Base-by-base conservation (phyloP, 2,329 filamentous ascomycete genomes). In the Fusarium siculi region DNA sequence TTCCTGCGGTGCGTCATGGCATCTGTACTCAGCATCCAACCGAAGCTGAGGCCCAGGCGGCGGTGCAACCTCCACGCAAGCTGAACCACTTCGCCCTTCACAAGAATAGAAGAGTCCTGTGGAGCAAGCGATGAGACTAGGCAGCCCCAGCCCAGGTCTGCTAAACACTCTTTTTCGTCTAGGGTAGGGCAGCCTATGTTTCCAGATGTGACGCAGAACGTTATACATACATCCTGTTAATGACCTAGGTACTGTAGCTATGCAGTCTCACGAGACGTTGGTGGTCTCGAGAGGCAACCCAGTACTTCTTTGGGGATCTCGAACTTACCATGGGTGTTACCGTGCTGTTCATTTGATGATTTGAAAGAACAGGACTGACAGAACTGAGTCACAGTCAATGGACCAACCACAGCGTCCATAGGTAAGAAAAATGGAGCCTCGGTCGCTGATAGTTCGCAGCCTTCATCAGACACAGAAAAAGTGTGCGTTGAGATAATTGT, bases 1-100 rank as follows among this genome's bases (percentile, higher is more conserved):
- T 37, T 42, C 32, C 23, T 34, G 46, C 25, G 43, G 49, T 49
- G 57, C 57, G 66, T 73, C 61, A 73, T 66, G n/a, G 19, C 30
- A 49, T 44, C 32, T 52, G 23, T 44, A 37, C 61, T 73, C 49
- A 71, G 70, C 70, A 63, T 73, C 54, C 53, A 49, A 49, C 43
- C 21, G 34, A 42, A 60, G 44, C 49, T 63, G 47, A 56, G 49
- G 30, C 40, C 30, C n/a, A 59, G 49, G 66, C 54, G 66, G 70
- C 70, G 49, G 70, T 67, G 70, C 70, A 73, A 59, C 34, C 50
- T 39, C 16, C 54, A 43, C 40, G 44, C 42, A 49, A 42, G 39
- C 28, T 56, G 34, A 50, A 68, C 57, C 18, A 54, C 46, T 55
- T 66, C 54, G 59, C 59, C 58, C 39, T 47, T 39, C 37, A 60